A percentile compares a stretch with the other conserved stretches of the same genome.
Conservation (phyloP, 768 basidiomycete species). For the Podaxis rugospora region DNA sequence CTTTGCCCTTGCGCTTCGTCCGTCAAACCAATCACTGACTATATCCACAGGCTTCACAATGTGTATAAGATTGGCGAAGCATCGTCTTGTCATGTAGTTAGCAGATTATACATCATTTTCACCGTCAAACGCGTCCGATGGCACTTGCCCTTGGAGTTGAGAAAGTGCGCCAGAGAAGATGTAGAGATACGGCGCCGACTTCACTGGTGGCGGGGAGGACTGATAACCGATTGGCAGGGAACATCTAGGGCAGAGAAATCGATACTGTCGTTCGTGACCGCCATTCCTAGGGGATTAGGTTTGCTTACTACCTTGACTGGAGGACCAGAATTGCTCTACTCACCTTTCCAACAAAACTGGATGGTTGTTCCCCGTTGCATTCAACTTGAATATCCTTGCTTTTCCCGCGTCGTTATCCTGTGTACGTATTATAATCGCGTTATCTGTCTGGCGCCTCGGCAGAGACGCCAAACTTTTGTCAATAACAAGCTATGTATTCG, state of each 20-base stretch:
- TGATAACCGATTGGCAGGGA: constrained; percentile 74
- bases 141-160: constrained; percentile 85
- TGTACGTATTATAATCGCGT: constrained; percentile 73
- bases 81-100: neutral
- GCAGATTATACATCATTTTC: constrained; percentile 30
- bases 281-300: constrained; percentile 37
- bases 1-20: constrained; percentile 9
- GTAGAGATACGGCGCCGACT: constrained; percentile 76
- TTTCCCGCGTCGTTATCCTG: constrained; percentile 55
- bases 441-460: constrained; percentile 73
- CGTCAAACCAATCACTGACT: neutral
- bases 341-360: constrained; percentile 80
- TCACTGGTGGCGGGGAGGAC: constrained; percentile 67
- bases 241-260: constrained; percentile 68
- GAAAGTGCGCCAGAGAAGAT: constrained; percentile 79
- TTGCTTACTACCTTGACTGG: neutral
- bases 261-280: constrained; percentile 73
- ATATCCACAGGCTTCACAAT: neutral
- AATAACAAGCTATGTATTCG: constrained; percentile 61
- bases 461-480: constrained; percentile 68
- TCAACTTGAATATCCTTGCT: constrained; percentile 82
- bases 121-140: constrained; percentile 75
- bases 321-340: constrained; percentile 15
- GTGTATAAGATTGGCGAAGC: neutral
- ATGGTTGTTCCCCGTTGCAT: constrained; percentile 56